phyloP scores from a whole-genome alignment of 768 basidiomycete species.

The Suillus brevipes region DNA sequence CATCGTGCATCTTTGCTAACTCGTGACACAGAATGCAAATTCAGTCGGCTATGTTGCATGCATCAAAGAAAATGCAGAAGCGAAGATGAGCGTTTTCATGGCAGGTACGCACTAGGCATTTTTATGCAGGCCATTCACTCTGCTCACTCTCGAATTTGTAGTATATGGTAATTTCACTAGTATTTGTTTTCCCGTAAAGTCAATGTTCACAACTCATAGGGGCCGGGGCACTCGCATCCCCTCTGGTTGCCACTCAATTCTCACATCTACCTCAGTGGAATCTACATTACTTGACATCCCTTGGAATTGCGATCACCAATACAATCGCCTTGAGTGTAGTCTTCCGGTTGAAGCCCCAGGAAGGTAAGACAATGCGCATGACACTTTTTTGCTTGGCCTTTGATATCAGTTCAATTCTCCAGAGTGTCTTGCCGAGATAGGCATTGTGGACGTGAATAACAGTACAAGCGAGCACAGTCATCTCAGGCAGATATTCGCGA shows the following conservation, averaged over 20 bases:
- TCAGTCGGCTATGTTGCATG: conserved; percentile 69
- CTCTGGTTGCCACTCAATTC: conserved; percentile 83
- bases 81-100: conserved; percentile 74
- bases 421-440: conserved; percentile 59
- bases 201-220: conserved; percentile 39
- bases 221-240: conserved; percentile 63
- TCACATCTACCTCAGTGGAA: conserved; percentile 66
- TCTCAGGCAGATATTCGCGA: conserved; percentile 51
- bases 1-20: neutral
- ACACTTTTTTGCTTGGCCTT: neutral
- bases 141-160: neutral
- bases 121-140: neutral
- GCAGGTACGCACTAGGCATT: conserved; percentile 22
- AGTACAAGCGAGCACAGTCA: conserved; percentile 36
- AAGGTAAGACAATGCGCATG: conserved; percentile 45
- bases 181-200: neutral
- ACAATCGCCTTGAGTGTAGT: conserved; percentile 49
- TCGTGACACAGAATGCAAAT: conserved; percentile 57
- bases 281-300: conserved; percentile 71
- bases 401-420: neutral
- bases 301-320: conserved; percentile 66
- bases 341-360: conserved; percentile 71
- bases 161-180: neutral
- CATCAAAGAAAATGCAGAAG: conserved; percentile 52
- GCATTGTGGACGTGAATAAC: conserved; percentile 44